Conservation (phyloP, 73 alveolate species). For the Breviolum minutum region DNA sequence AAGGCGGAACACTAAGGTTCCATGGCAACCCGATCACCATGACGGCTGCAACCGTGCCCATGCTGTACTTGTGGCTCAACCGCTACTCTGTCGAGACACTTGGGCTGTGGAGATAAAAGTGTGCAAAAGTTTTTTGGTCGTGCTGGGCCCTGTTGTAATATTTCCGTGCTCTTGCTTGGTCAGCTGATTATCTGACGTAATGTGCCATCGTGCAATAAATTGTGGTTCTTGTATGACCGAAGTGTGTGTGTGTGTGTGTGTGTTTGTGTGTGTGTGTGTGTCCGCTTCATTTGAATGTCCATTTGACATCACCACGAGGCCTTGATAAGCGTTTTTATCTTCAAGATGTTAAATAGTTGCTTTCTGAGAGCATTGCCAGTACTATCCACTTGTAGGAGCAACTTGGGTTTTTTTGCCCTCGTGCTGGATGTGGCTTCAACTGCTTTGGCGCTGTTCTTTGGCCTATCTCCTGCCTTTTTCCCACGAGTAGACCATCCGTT, state of each 20-base stretch:
- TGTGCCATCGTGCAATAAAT: too few species aligned
- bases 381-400: background rate
- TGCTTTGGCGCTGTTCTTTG: background rate
- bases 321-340: too few species aligned
- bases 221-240: too few species aligned
- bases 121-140: too few species aligned
- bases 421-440: background rate
- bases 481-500: slow-evolving; percentile 20
- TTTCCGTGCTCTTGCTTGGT: too few species aligned
- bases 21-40: background rate
- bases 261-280: too few species aligned
- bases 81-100: background rate
- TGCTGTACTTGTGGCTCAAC: background rate
- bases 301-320: too few species aligned
- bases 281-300: too few species aligned
- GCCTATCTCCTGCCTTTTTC: slow-evolving; percentile 15
- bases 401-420: background rate
- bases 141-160: too few species aligned
- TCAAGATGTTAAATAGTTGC: too few species aligned
- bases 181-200: too few species aligned
- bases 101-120: background rate
- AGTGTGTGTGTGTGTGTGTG: too few species aligned
- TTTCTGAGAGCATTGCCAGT: background rate
- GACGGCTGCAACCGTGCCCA: slow-evolving; percentile 24
- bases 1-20: background rate